Evolutionary conservation across 208 protist species (phyloP).

Genomic region (Crithidia expoeki): DNA sequence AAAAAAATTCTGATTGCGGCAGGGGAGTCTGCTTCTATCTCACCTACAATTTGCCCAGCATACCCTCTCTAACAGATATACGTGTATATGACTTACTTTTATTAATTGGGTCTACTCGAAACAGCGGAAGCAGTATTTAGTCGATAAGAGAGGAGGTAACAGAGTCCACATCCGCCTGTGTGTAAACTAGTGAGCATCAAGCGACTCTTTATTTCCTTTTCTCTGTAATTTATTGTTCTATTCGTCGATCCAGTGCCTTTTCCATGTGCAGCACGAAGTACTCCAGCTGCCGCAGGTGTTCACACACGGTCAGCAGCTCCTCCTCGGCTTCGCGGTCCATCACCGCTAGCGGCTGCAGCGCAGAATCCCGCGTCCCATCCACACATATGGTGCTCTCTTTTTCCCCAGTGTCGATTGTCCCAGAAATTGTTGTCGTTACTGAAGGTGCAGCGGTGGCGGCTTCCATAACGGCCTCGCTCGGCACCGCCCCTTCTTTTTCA

Average conservation of each 20-base stretch:
- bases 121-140: too few species aligned
- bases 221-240: not conserved
- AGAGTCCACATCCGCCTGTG: too few species aligned
- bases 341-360: slow-evolving; percentile 25
- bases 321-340: slow-evolving; percentile 37
- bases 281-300: slow-evolving; percentile 39
- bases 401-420: not conserved
- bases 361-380: slow-evolving; percentile 7
- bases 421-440: not conserved
- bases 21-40: too few species aligned
- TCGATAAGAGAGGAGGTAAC: too few species aligned
- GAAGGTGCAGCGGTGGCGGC: not conserved
- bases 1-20: too few species aligned
- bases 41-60: too few species aligned
- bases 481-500: slow-evolving; percentile 27
- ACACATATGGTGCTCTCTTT: slow-evolving; percentile 15
- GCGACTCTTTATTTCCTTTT: not conserved
- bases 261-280: slow-evolving; percentile 30
- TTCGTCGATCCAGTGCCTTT: slow-evolving; percentile 21
- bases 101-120: too few species aligned
- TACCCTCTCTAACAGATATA: too few species aligned
- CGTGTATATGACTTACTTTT: too few species aligned
- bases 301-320: slow-evolving; percentile 22
- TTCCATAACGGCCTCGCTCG: slow-evolving; percentile 12
- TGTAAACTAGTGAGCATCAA: too few species aligned